These are phyloP conservation scores for Pyricularia sp. DNA, from an alignment of 2,329 filamentous ascomycete genomes.

Conservation along the genomic window DNA sequence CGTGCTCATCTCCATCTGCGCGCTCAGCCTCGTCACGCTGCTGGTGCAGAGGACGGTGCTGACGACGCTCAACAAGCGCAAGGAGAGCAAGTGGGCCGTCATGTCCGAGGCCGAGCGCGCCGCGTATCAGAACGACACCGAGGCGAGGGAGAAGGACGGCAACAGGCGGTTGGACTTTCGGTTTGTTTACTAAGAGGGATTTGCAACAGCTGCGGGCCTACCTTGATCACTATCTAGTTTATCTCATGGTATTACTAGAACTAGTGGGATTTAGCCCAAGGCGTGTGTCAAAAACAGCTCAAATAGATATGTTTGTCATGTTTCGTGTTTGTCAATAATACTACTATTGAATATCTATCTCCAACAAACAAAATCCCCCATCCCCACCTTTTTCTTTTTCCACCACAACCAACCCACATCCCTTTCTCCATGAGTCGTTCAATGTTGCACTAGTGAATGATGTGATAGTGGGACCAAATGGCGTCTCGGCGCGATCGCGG, in stretches of 20 bases:
- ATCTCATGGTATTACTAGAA: no score
- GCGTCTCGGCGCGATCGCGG: background rate
- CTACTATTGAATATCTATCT: no score
- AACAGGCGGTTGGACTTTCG: slow-evolving; percentile 41
- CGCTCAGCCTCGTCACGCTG: slow-evolving; percentile 38
- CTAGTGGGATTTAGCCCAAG: no score
- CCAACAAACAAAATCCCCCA: no score
- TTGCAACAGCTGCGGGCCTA: no score
- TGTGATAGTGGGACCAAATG: background rate
- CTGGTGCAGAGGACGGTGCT: slow-evolving; percentile 36
- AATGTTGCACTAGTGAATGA: background rate
- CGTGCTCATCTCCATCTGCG: slow-evolving; percentile 42
- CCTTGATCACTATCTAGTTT: no score
- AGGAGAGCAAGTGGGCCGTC: slow-evolving; percentile 32
- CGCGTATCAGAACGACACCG: slow-evolving; percentile 35
- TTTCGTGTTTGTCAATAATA: no score
- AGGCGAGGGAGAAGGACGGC: slow-evolving; percentile 32
- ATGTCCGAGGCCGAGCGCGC: slow-evolving; percentile 34
- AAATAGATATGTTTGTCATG: background rate
- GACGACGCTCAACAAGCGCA: slow-evolving; percentile 35
- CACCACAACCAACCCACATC: no score
- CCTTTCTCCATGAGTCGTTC: no score
- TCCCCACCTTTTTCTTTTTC: no score
- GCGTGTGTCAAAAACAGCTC: no score
- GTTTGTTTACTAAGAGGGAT: slow-evolving; percentile 28